These are phyloP conservation scores for Gentiana macrophylla DNA, from an alignment of 257 asterid species.

Conservation along the genomic window DNA sequence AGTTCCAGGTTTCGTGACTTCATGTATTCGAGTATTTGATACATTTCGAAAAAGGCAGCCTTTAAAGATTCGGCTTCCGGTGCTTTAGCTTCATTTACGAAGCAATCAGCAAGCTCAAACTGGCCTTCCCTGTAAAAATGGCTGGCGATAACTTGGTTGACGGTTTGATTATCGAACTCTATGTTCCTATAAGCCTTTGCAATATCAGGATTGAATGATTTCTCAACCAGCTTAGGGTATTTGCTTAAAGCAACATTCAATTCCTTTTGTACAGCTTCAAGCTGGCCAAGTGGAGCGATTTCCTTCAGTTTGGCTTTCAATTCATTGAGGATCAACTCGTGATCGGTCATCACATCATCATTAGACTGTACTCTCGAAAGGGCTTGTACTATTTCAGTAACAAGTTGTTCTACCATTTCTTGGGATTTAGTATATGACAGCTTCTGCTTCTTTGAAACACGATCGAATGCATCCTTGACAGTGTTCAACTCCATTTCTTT, in stretches of 20 bases:
- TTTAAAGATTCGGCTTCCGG: slow-evolving; percentile 42
- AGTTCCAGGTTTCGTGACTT: slow-evolving; percentile 60
- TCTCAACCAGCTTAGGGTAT: slow-evolving; percentile 72
- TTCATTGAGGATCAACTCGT: slow-evolving; percentile 40
- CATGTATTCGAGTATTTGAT: slow-evolving; percentile 68
- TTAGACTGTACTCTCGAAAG: slow-evolving; percentile 44
- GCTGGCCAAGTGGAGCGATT: slow-evolving; percentile 59
- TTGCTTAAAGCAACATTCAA: slow-evolving; percentile 67
- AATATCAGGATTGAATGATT: slow-evolving; percentile 68
- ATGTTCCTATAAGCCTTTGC: slow-evolving; percentile 75
- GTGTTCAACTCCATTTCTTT: slow-evolving; percentile 64
- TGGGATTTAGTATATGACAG: slow-evolving; percentile 64
- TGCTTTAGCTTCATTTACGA: slow-evolving; percentile 47
- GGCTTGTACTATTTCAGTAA: slow-evolving; percentile 65
- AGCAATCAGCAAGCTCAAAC: slow-evolving; percentile 76
- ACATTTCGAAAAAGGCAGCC: slow-evolving; percentile 56
- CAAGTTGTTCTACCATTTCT: slow-evolving; percentile 61
- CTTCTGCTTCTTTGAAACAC: slow-evolving; percentile 81
- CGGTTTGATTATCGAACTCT: slow-evolving; percentile 53
- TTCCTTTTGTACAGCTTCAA: slow-evolving; percentile 76
- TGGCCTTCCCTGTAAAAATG: slow-evolving; percentile 81
- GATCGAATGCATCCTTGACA: slow-evolving; percentile 79
- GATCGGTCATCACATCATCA: slow-evolving; percentile 34
- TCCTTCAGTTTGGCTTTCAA: slow-evolving; percentile 61
- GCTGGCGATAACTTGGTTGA: slow-evolving; percentile 71